These are phyloP conservation scores for Otatea glauca DNA, from an alignment of 176 grass and related monocot species.

Conservation along the genomic window DNA sequence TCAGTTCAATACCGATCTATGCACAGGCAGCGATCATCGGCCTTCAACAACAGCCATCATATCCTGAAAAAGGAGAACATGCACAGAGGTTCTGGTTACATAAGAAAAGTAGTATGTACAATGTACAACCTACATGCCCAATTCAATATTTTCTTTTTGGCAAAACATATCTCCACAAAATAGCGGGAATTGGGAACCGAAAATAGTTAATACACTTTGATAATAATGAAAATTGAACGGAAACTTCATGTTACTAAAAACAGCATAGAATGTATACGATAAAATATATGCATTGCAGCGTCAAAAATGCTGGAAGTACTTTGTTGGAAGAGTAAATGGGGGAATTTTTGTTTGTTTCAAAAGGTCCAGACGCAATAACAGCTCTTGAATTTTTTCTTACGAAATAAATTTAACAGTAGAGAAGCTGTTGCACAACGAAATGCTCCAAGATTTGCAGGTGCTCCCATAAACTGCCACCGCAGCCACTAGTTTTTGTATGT, in stretches of 20 bases:
- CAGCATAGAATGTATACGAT: not conserved
- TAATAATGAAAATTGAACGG: not conserved
- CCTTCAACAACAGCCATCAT: constrained; percentile 27
- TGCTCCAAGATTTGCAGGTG: constrained; percentile 10
- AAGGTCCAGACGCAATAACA: not conserved
- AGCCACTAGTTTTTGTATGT: not conserved
- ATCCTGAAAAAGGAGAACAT: constrained; percentile 18
- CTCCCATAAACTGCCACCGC: not conserved
- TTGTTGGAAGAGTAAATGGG: not conserved
- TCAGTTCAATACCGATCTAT: constrained; percentile 5
- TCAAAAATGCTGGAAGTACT: not conserved
- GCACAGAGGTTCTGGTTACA: constrained; percentile 22
- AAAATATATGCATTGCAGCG: not conserved
- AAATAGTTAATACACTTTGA: constrained; percentile 3
- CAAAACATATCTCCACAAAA: not conserved
- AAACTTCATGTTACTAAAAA: not conserved
- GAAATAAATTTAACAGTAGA: not conserved
- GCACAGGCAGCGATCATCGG: not conserved
- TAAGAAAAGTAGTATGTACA: not conserved
- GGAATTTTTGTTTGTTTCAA: not conserved
- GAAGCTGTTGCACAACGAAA: not conserved
- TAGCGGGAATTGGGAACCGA: not conserved
- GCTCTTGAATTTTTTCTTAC: not conserved
- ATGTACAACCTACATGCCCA: not conserved
- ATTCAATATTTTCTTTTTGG: not conserved